Evolutionary conservation across 2,329 filamentous ascomycete genomes (phyloP), one percentile per base, ranked within the genome.

Genomic region (Sclerotinia subarctica): DNA sequence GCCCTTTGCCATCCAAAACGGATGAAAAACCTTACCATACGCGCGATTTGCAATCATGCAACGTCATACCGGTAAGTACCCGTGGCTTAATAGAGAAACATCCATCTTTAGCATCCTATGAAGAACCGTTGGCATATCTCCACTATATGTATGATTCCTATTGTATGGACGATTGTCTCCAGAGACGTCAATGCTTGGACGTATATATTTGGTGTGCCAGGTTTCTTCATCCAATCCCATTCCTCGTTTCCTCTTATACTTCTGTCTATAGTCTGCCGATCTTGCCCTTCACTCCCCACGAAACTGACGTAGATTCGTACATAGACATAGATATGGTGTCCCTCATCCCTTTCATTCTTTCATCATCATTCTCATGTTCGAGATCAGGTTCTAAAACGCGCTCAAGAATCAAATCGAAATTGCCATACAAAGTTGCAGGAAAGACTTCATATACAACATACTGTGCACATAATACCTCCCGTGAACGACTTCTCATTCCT

Each of bases 281-380:
- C 62, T 29, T 54, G 4, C 19, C 62, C 38, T 24, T n/a, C 38
- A 24, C 29, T 24, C 38, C 53, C 46, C 19, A 26, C 44, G 21
- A 24, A 42, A 17, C 3, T 56, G 47, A 42, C 49, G 24, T 32
- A 64, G 32, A 44, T 44, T 29, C 29, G 13, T 21, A 51, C 17
- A 26, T 32, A 46, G 38, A 52, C n/a, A 57, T 65, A 54, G 29
- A 62, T 46, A 67, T 67, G 65, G 56, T 63, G 15, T 60, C 58
- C 26, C 21, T 67, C 5, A 53, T 38, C 17, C 47, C 65, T 11
- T 53, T 60, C 15, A 17, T 44, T 46, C 19, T 63, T 5, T 63
- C 26, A 2, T 53, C 56, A 13, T 47, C 65, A 35, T 60, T 49
- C 32, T 46, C 32, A 26, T 62, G 29, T 62, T 67, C 59, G 21